Base-by-base conservation (phyloP, 164 flowering plant genomes). In the Akebia trifoliata region DNA sequence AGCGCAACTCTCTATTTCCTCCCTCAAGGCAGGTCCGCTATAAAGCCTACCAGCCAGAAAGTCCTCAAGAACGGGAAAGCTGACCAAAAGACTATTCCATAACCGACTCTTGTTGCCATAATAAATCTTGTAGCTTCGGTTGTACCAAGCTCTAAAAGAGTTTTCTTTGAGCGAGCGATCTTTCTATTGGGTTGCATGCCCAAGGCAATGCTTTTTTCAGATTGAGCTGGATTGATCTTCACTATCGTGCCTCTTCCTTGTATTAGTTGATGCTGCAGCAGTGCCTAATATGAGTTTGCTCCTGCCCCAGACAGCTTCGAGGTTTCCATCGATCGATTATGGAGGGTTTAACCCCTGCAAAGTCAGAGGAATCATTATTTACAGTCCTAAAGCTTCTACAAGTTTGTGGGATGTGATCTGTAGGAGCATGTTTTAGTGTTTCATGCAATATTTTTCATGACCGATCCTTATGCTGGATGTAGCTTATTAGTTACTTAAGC, bases 271-370 rank as follows among this genome's bases (percentile, higher is more conserved):
- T 52, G 40, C 21, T 52, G 39, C 39, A 25, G 34, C 59, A 55
- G 47, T 55, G 59, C 59, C 59, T 55, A 55, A 55, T 55, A 55
- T 38, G 44, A 36, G 59, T 55, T 55, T 55, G 59, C 46, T 55
- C 47, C 47, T 55, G 34, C 48, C 59, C 59, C 34, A 55, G 20
- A 55, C 22, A 55, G 59, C 59, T 55, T 55, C 48, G 35, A 55
- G 59, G 59, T 40, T 55, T 34, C 47, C 34, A 55, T 54, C 44
- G 57, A 54, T 54, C n/a, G 6, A 54, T 54, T 36, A 54, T 44
- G 8, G 30, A 54, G 57, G 57, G 22, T 54, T 39, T 14, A 39
- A 34, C 37, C 37, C 5, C 37, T 34, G 37, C n/a, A n/a, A n/a
- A n/a, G n/a, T n/a, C n/a, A n/a, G n/a, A n/a, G n/a, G n/a, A n/a